These are phyloP conservation scores for Phialocephala sp. DNA, from an alignment of 2,329 filamentous ascomycete species.

Conservation along the genomic window DNA sequence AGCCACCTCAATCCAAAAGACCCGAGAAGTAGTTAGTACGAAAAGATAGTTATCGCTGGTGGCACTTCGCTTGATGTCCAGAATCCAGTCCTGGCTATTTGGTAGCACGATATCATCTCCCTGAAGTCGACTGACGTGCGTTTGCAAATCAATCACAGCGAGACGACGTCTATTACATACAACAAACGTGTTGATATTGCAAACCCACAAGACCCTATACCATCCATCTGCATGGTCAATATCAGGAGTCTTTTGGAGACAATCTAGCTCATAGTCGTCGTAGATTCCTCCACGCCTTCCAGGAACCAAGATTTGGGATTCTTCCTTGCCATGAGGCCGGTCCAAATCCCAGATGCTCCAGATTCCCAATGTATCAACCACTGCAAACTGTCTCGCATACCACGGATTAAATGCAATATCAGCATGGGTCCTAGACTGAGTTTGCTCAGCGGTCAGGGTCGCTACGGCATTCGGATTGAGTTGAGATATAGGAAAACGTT, in stretches of 20 bases:
- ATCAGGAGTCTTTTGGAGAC: slow-evolving; percentile 9
- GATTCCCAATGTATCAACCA: slow-evolving; percentile 67
- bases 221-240: slow-evolving; percentile 47
- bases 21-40: slow-evolving; percentile 54
- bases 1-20: slow-evolving; percentile 42
- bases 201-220: slow-evolving; percentile 55
- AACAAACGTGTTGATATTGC: slow-evolving; percentile 51
- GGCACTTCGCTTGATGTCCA: slow-evolving; percentile 60
- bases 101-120: slow-evolving; percentile 29
- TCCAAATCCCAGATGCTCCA: slow-evolving; percentile 71
- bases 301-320: slow-evolving; percentile 20
- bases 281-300: slow-evolving; percentile 37
- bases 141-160: slow-evolving; percentile 40
- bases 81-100: slow-evolving; percentile 52
- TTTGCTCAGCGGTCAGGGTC: slow-evolving; percentile 56
- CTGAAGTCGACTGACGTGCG: slow-evolving; percentile 29
- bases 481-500: slow-evolving; percentile 49
- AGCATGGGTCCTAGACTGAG: slow-evolving; percentile 60
- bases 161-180: slow-evolving; percentile 49
- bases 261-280: slow-evolving; percentile 29
- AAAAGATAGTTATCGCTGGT: slow-evolving; percentile 56
- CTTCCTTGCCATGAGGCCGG: slow-evolving; percentile 24
- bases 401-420: slow-evolving; percentile 71
- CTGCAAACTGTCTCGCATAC: slow-evolving; percentile 63
- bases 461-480: slow-evolving; percentile 62